Conservation (phyloP, 331 rosid species). For the Pyracantha coccinea region DNA sequence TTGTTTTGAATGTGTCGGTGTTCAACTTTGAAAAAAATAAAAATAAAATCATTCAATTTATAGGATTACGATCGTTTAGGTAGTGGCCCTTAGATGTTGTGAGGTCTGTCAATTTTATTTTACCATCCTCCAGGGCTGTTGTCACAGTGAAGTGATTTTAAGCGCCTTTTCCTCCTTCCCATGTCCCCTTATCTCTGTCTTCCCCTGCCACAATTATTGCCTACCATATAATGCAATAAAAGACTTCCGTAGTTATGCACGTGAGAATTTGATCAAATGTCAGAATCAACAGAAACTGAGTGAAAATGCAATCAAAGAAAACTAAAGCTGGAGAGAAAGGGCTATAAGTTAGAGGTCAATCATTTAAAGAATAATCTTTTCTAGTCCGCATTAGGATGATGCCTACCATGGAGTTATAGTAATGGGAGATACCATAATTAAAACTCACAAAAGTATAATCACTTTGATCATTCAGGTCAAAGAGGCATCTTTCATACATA, state of each 20-base stretch:
- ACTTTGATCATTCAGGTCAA: constrained; percentile 47
- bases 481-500: constrained; percentile 37
- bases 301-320: not conserved
- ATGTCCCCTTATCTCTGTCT: too few species aligned
- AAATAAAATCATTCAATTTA: not conserved
- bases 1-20: not conserved
- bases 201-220: too few species aligned
- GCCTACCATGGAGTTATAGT: constrained; percentile 21
- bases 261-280: not conserved
- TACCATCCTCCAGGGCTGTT: not conserved
- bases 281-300: not conserved
- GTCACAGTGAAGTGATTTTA: not conserved
- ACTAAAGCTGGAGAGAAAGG: not conserved
- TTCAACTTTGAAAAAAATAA: too few species aligned
- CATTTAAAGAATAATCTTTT: not conserved
- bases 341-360: not conserved
- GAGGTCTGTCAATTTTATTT: too few species aligned
- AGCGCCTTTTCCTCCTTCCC: not conserved
- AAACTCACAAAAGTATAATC: constrained; percentile 31
- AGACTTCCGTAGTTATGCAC: too few species aligned
- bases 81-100: not conserved
- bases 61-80: not conserved
- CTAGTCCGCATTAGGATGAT: constrained; percentile 17
- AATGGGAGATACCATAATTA: constrained; percentile 22
- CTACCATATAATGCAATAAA: too few species aligned